These are phyloP conservation scores for Aspergillus oerlinghausenensis DNA, from an alignment of 2,329 filamentous ascomycete genomes.

Conservation along the genomic window DNA sequence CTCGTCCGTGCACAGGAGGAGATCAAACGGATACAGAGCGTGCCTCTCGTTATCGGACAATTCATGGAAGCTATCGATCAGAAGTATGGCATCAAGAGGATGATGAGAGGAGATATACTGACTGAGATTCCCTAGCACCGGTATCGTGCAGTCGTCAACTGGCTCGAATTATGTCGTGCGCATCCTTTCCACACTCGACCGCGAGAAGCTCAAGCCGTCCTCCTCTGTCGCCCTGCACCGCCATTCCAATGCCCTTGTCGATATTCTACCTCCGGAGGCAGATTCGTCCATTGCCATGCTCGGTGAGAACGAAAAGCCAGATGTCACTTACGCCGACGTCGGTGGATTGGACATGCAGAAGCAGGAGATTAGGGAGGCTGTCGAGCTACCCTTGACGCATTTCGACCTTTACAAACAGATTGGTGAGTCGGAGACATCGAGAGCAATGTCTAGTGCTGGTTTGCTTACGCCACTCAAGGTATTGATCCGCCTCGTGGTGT, in stretches of 20 bases:
- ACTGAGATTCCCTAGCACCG: constrained; percentile 59
- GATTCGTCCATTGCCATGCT: constrained; percentile 99
- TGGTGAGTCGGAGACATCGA: constrained; percentile 45
- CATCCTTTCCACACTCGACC: constrained; percentile 95
- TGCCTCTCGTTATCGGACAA: constrained; percentile 95
- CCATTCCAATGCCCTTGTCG: constrained; percentile 96
- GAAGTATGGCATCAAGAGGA: constrained; percentile 59
- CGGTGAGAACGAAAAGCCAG: constrained; percentile 92
- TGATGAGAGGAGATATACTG: constrained; percentile 4
- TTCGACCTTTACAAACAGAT: constrained; percentile 99
- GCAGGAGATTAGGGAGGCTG: constrained; percentile 96
- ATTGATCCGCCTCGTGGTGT: constrained; percentile 97
- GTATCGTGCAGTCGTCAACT: constrained; percentile 96
- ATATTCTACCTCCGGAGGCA: constrained; percentile 97
- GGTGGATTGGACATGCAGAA: constrained; percentile 99
- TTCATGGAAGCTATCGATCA: constrained; percentile 99
- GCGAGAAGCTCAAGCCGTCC: constrained; percentile 94
- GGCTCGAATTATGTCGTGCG: constrained; percentile 99
- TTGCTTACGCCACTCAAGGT: constrained; percentile 35
- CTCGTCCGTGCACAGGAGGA: constrained; percentile 96
- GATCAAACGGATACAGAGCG: constrained; percentile 98
- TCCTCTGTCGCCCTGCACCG: constrained; percentile 96
- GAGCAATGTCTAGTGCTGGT: not conserved
- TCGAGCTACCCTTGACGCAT: constrained; percentile 92
- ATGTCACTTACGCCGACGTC: constrained; percentile 96